Evolutionary conservation across 208 protist species (phyloP).

Genomic region (Leishmania gerbilli): DNA sequence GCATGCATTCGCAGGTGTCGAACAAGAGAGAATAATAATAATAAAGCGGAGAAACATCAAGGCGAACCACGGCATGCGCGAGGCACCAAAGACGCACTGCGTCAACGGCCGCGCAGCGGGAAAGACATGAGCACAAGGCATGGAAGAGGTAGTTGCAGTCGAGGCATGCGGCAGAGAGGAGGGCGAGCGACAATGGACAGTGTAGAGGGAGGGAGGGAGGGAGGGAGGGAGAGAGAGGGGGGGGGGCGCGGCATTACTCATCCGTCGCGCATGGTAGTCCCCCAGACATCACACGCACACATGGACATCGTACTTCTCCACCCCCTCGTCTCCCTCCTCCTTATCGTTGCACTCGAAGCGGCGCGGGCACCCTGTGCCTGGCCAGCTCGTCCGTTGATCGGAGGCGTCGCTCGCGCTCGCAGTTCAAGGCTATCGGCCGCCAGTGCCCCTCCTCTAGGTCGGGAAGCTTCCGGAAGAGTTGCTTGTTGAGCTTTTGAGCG

Average conservation of each 20-base stretch:
- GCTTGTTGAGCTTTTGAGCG: background rate
- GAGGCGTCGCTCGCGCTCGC: conserved; percentile 18
- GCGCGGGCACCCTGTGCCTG: conserved; percentile 4
- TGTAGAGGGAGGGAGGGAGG: too few relatives aligned
- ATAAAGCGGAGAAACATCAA: background rate
- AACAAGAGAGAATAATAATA: too few relatives aligned
- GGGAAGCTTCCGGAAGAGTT: background rate
- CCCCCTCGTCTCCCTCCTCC: background rate
- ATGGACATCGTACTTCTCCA: background rate
- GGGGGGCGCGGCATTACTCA: background rate
- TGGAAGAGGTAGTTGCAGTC: background rate
- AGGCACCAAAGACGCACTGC: background rate
- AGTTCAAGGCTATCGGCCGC: background rate
- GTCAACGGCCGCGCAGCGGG: too few relatives aligned
- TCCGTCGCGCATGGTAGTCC: too few relatives aligned
- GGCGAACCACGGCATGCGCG: too few relatives aligned
- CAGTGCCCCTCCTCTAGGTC: background rate
- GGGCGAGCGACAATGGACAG: background rate
- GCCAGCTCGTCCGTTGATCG: conserved; percentile 12
- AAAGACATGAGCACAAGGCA: background rate
- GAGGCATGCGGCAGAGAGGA: background rate
- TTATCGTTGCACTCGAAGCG: background rate
- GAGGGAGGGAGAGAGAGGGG: background rate
- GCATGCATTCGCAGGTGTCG: too few relatives aligned
- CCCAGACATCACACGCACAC: background rate